These are phyloP conservation scores for Rhizopogon parksii DNA, from an alignment of 1,284 basidiomycete genomes.

Conservation along the genomic window DNA sequence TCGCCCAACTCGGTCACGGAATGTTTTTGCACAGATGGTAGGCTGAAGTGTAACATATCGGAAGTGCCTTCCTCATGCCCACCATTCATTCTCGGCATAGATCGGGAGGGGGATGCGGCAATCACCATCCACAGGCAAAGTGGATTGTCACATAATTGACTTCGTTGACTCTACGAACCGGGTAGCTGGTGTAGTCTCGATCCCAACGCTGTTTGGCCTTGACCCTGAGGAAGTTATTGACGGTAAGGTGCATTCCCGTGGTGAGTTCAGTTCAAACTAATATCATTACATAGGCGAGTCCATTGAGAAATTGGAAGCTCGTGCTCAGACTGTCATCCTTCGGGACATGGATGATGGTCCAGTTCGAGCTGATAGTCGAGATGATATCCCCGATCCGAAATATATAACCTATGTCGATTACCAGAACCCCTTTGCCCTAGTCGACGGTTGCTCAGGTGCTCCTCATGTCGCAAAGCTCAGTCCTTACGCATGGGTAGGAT, in stretches of 20 bases:
- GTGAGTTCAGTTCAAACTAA: constrained; percentile 5
- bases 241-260: constrained; percentile 33
- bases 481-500: constrained; percentile 73
- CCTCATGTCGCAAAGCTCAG: constrained; percentile 48
- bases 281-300: constrained; percentile 39
- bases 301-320: constrained; percentile 41
- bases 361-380: constrained; percentile 17
- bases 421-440: constrained; percentile 69
- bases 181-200: constrained; percentile 70
- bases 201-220: constrained; percentile 84
- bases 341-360: constrained; percentile 5
- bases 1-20: constrained; percentile 81
- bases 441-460: constrained; percentile 45
- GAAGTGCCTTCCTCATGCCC: neutral
- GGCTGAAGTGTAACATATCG: constrained; percentile 9
- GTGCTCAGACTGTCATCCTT: constrained; percentile 24
- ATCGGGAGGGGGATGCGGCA: constrained; percentile 90
- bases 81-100: constrained; percentile 32
- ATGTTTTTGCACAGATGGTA: constrained; percentile 92
- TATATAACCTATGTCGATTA: constrained; percentile 78
- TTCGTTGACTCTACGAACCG: constrained; percentile 77
- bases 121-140: constrained; percentile 76
- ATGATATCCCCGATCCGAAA: constrained; percentile 47
- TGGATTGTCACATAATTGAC: constrained; percentile 86
- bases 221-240: constrained; percentile 67